Evolutionary conservation across 345 rosid genomes (phyloP), one percentile per base, ranked within the genome.

Genomic region (Excoecaria cochinchinensis): DNA sequence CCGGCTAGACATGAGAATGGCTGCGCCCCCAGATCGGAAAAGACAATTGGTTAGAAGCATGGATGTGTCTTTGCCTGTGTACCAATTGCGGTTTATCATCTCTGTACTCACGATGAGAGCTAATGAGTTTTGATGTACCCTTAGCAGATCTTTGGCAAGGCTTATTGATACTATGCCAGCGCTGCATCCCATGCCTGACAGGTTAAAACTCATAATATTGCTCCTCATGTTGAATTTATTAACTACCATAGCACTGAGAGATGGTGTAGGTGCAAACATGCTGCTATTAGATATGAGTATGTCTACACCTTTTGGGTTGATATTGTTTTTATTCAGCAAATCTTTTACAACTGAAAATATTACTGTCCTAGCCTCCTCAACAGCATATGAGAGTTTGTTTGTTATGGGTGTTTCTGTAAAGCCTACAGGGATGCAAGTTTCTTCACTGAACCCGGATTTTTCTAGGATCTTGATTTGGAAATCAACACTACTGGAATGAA

Each of bases 111-210:
- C 46, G 6, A 68, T 57, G 21, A 68, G 72, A 9, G 73, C 78
- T 57, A 75, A 9, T 19, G 73, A 68, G 73, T 75, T 58, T 6
- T 25, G 53, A 7, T 67, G 72, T 53, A 56, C 65, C 56, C 24
- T 42, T 15, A 75, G 42, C n/a, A 75, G 57, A 21, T 66, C 66
- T 67, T 19, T 22, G 10, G 65, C 73, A 5, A 75, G 67, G 4
- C 48, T 51, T 11, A 67, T 40, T 14, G 72, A 67, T 24, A 39
- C 42, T 47, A 75, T 67, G 15, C 78, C 78, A 8, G 73, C 73
- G 15, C 73, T 75, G 72, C 73, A 75, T 5, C 77, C 78, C 67
- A 75, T 75, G 13, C 67, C 67, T 1, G 72, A 75, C 10, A 75
- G 72, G 72, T 75, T 67, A 40, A 67, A 68, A 24, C 72, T 67